Base-by-base conservation (phyloP, 306 rosid species). In the Astragalus glycyphyllos region DNA sequence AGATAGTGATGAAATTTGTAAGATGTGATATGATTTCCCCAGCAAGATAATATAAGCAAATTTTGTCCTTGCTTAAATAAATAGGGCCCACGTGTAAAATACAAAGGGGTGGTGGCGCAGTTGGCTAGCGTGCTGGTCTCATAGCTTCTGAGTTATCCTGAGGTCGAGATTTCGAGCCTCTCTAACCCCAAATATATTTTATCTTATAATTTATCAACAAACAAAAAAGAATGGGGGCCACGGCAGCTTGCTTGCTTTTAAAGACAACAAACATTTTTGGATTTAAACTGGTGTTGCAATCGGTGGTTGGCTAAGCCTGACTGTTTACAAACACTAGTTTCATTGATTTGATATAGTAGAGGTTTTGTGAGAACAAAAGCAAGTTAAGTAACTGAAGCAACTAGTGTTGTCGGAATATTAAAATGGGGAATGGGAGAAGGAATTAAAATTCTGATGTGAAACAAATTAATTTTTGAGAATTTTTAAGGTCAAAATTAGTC, bases 111-210 rank as follows among this genome's bases (percentile, higher is more conserved):
- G 90, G 88, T 86, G 90, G 88, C 86, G 88, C 88, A 81, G 90
- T 83, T 86, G 88, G 90, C 85, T 86, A 86, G 90, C 84, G 87
- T 84, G 88, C 83, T 83, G 88, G 88, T 84, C 86, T 86, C 90
- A 86, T 86, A 83, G 86, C 86, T 80, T 57, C 48, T 49, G 86
- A 84, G 88, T 78, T 1, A 84, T 84, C 88, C 86, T 79, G 89
- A 85, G 84, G 86, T 80, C 89, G 89, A 82, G 89, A 85, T 87
- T 85, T 85, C 90, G 83, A 85, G 87, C 87, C 87, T 82, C 85
- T 85, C 90, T 83, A 84, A 83, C 83, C 84, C 87, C 90, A 41
- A 8, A 8, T n/a, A n/a, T n/a, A 41, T 0, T 3, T 12, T 40
- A 5, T 40, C 7, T 6, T 5, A 20, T 20, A 20, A 20, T 20